These are phyloP conservation scores for Barbatosphaeria neglecta DNA, from an alignment of 495 filamentous ascomycete species.

Conservation along the genomic window DNA sequence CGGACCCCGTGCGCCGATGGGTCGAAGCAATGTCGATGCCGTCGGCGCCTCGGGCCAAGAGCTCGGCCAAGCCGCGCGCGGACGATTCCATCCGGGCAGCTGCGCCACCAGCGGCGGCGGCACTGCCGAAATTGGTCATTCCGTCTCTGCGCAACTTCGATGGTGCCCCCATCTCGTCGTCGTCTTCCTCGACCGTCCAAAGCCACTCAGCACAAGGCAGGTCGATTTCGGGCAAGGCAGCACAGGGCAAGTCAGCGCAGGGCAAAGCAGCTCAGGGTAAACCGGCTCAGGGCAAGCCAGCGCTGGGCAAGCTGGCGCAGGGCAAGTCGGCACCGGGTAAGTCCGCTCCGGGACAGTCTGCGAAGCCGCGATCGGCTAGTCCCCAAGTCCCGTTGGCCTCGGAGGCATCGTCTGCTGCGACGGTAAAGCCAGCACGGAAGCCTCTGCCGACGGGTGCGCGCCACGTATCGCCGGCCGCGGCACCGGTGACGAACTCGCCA, in stretches of 20 bases:
- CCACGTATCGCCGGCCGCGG: conserved; percentile 6
- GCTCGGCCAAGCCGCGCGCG: neutral
- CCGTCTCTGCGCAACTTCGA: neutral
- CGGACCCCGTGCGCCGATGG: neutral
- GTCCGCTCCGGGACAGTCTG: too few species aligned
- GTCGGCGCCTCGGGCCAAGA: neutral
- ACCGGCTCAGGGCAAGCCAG: too few species aligned
- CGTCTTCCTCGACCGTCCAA: neutral
- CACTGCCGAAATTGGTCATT: neutral
- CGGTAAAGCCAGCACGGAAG: conserved; percentile 16
- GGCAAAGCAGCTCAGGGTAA: too few species aligned
- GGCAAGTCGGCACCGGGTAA: too few species aligned
- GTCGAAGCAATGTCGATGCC: neutral
- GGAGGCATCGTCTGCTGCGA: neutral
- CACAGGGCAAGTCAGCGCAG: too few species aligned
- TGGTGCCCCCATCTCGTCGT: neutral
- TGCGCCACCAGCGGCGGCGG: neutral
- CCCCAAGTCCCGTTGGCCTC: neutral
- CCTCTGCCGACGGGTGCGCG: conserved; percentile 25
- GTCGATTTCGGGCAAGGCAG: too few species aligned
- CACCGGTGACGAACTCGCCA: conserved; percentile 3
- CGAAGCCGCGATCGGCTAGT: too few species aligned
- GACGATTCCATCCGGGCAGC: neutral
- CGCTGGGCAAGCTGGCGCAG: too few species aligned
- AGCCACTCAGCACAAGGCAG: too few species aligned